Base-by-base conservation (phyloP, 2,329 filamentous ascomycete genomes). In the Ilyonectria sp. region DNA sequence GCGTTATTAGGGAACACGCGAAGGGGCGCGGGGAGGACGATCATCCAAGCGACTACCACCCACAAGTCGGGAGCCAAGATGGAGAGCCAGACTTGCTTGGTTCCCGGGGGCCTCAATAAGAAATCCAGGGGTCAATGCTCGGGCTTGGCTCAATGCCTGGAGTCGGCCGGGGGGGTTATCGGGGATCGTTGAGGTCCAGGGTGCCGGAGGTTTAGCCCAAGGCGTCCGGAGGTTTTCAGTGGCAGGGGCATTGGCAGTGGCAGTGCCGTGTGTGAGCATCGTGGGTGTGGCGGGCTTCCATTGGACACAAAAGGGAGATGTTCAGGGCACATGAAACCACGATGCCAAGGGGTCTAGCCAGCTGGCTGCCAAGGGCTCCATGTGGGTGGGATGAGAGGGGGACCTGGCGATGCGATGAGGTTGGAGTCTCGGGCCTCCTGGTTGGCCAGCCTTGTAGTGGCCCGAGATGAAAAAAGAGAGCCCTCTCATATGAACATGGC, bases 131-230 rank as follows among this genome's bases (percentile, higher is more conserved):
- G 46, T 49, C 26, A 17, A 15, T 49, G 23, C 23, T 17, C 4
- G 46, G 23, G 6, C 46, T 49, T 49, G 47, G 47, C 47, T 49
- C 29, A 31, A 53, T 53, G 49, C 29, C 29, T 53, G 49, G 49
- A 21, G 49, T 19, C 31, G 49, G 29, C 26, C 26, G 26, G 26
- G 26, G 26, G 17, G 47, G 26, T n/a, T 11, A 23, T 23, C 23
- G 47, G 15, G 23, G 47, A 15, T 17, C 11, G 23, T 31, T 13
- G 8, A 50, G 31, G 29, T 13, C 31, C 4, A 13, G 44, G n/a
- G 5, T 8, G 5, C 15, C 40, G 40, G 40, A n/a, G 15, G 15
- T 43, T 43, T 43, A 6, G 37, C 26, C 26, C 33, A 37, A 37
- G 33, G 44, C 11, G 44, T 13, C 26, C 49, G 49, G 49, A 33